Base-by-base conservation (phyloP, 345 rosid genomes). In the Syzygium grande region DNA sequence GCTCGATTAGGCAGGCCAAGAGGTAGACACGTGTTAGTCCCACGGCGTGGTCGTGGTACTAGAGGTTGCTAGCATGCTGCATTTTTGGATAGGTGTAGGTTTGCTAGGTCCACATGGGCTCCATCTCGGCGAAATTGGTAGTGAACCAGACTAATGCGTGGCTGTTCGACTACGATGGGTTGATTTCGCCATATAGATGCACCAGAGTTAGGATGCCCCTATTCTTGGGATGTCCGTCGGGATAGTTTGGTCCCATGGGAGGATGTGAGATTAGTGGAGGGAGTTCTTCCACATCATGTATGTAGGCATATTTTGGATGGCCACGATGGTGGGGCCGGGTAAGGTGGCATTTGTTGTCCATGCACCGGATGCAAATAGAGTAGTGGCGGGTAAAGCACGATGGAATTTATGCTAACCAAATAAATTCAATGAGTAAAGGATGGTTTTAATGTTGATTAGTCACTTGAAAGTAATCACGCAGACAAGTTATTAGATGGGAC, bases 261-360 rank as follows among this genome's bases (percentile, higher is more conserved):
- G 95, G 59, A 97, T 94, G 90, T 97, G 98, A 59, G 89, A 77
- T 78, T 92, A 52, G 89, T 97, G 98, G 89, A 97, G 99, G 91
- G 91, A 92, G 89, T 97, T 97, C 58, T 87, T 90, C 99, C 99
- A 97, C 84, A 88, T 94, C 80, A 97, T 95, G 61, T 90, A 89
- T 0, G 96, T 92, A 68, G 89, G 90, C 9, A 94, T 77, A 34
- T 94, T 94, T 4, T 94, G 91, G 79, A 91, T 77, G 88, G 98
- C 95, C 92, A 96, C 97, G 86, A 97, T 96, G 15, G 97, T 97
- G 1, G 99, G 99, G 86, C 98, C 99, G 1, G 97, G 99, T 5
- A 96, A 93, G 16, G 92, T 96, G 61, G 98, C 98, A 0, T 52
- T 87, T 80, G 30, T 84, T 89, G 38, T 46, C 1, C 98, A 94